These are phyloP conservation scores for Cyberlindnera meyerae DNA, from an alignment of 805 yeast species.

Conservation along the genomic window DNA sequence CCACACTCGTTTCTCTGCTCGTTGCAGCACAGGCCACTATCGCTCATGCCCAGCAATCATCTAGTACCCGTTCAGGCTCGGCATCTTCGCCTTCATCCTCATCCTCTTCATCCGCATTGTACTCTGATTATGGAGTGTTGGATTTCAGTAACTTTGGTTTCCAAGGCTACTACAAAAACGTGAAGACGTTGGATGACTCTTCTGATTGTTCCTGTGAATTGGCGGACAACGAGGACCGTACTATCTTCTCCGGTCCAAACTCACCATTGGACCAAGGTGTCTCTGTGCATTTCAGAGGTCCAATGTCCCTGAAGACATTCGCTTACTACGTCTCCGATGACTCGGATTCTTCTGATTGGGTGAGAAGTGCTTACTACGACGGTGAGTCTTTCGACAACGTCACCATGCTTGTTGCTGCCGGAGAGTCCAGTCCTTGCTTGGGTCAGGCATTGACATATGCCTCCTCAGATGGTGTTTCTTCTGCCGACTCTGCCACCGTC, in stretches of 20 bases:
- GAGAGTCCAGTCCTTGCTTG: constrained; percentile 54
- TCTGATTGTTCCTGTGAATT: constrained; percentile 44
- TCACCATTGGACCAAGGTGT: constrained; percentile 66
- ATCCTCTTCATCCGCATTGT: constrained; percentile 11
- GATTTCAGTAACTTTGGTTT: constrained; percentile 54
- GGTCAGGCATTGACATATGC: constrained; percentile 68
- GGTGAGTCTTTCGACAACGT: constrained; percentile 49
- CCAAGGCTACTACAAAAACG: constrained; percentile 47
- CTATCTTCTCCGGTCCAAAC: constrained; percentile 50
- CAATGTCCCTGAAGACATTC: constrained; percentile 53
- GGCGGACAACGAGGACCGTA: constrained; percentile 32
- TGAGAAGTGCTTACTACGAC: constrained; percentile 56
- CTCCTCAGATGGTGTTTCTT: constrained; percentile 46
- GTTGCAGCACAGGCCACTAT: constrained; percentile 6
- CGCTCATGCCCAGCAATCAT: constrained; percentile 11
- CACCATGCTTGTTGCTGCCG: constrained; percentile 63
- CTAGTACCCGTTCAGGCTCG: constrained; percentile 1
- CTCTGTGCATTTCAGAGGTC: constrained; percentile 78
- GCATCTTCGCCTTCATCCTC: constrained; percentile 11
- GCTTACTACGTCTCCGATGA: constrained; percentile 52
- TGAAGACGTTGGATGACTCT: constrained; percentile 37
- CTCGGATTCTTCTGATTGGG: constrained; percentile 43
- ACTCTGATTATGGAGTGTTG: constrained; percentile 32
- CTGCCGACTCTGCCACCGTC: constrained; percentile 42
- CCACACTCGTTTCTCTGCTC: constrained; percentile 1